Evolutionary conservation across 257 asterid genomes (phyloP).

Genomic region (Marsdenia floribunda): DNA sequence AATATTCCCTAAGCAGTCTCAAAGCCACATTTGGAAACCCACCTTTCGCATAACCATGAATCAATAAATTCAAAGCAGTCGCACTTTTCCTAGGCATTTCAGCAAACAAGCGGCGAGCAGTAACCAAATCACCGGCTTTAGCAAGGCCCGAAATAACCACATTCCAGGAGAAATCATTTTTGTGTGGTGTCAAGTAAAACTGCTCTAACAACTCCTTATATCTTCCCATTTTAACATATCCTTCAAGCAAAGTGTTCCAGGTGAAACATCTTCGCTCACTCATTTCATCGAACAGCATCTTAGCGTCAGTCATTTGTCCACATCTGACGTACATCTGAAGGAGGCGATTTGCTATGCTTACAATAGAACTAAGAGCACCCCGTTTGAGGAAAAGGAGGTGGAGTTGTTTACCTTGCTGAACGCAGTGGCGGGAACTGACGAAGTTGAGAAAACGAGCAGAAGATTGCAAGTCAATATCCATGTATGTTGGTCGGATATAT

Average conservation of each 20-base stretch:
- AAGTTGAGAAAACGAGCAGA: constrained; percentile 57
- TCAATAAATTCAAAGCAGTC: constrained; percentile 58
- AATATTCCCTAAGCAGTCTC: constrained; percentile 43
- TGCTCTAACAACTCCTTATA: constrained; percentile 25
- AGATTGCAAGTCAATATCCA: constrained; percentile 47
- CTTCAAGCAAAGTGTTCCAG: constrained; percentile 78
- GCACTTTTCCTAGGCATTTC: constrained; percentile 74
- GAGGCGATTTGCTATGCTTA: constrained; percentile 64
- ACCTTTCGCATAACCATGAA: constrained; percentile 57
- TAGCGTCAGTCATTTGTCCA: constrained; percentile 46
- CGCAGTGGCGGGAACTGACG: constrained; percentile 33
- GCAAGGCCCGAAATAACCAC: constrained; percentile 47
- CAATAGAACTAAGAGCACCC: constrained; percentile 53
- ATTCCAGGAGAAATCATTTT: constrained; percentile 75
- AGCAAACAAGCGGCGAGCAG: constrained; percentile 34
- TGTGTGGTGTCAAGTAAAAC: constrained; percentile 51
- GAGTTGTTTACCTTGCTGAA: constrained; percentile 54
- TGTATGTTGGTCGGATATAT: neutral
- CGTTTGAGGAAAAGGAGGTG: constrained; percentile 71
- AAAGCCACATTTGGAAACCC: constrained; percentile 45
- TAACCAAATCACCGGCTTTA: constrained; percentile 46
- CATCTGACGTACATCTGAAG: constrained; percentile 71
- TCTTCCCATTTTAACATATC: constrained; percentile 44
- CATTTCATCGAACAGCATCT: constrained; percentile 67
- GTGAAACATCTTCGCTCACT: constrained; percentile 55